Evolutionary conservation across 2,329 filamentous ascomycete species (phyloP), one percentile per base, ranked within the genome.

Genomic region (Scleromitrula shiraiana): DNA sequence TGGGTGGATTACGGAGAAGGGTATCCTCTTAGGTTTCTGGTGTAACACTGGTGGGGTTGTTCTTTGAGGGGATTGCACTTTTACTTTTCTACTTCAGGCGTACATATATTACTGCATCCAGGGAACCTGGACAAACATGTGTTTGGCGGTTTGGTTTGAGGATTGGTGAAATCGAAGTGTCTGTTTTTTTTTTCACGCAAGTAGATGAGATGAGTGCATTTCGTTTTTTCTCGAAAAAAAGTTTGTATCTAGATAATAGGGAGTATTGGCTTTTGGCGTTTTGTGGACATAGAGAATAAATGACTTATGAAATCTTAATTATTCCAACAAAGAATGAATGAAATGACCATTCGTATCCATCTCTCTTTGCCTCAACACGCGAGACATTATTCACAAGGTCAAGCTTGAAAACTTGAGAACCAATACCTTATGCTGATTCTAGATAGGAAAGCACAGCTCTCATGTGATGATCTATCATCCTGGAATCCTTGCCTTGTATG

Each of bases 181-280:
- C 17, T 9, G n/a, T 19, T 24, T 40, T 41, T n/a, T n/a, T n/a
- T n/a, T n/a, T n/a, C n/a, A n/a, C n/a, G n/a, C n/a, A n/a, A n/a
- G n/a, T n/a, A n/a, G n/a, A n/a, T n/a, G n/a, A 41, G 24, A 46
- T 23, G 24, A 19, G 32, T 32, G 19, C 17, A 41, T 29, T 46
- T 46, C 44, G 32, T 29, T 46, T 46, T 35, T 20, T 46, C 24
- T 19, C 35, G 44, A 36, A 46, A 46, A 46, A 46, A 35, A 30
- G 22, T n/a, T n/a, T n/a, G 44, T 39, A 41, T 35, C 39, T 39
- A 46, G 44, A 46, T 20, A 27, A 40, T 30, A 12, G 19, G 41
- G 37, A 33, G 30, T 33, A 33, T 15, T 36, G 43, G 32, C 35
- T 33, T 24, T 7, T 26, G 36, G 15, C 17, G 32, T 46, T 46